These are phyloP conservation scores for Cyberlindnera suaveolens DNA, from an alignment of 805 yeast genomes.

Conservation along the genomic window DNA sequence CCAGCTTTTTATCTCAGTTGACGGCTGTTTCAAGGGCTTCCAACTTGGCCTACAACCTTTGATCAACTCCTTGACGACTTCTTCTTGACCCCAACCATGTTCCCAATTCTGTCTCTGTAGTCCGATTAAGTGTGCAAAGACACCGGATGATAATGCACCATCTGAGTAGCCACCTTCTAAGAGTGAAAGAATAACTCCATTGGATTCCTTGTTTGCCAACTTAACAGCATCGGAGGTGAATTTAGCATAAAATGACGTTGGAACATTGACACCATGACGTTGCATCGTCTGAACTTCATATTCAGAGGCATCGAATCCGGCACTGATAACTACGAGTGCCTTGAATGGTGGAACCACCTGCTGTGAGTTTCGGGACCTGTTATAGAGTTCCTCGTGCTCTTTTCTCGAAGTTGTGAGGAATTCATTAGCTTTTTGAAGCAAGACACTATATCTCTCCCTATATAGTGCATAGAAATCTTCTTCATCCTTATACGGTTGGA, in stretches of 20 bases:
- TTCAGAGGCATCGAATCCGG: conserved; percentile 87
- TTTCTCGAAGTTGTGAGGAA: conserved; percentile 46
- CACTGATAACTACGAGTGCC: conserved; percentile 65
- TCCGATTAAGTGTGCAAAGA: conserved; percentile 73
- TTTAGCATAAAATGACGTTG: conserved; percentile 68
- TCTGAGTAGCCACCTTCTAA: conserved; percentile 87
- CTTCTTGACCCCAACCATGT: conserved; percentile 55
- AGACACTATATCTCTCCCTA: conserved; percentile 49
- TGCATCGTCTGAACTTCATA: conserved; percentile 82
- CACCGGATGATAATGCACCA: conserved; percentile 73
- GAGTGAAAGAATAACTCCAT: conserved; percentile 59
- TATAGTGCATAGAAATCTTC: conserved; percentile 63
- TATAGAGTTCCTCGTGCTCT: conserved; percentile 30
- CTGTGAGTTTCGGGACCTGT: conserved; percentile 9
- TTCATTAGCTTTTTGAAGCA: conserved; percentile 62
- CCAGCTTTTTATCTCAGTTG: conserved; percentile 49
- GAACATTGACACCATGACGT: conserved; percentile 74
- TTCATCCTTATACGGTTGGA: conserved; percentile 55
- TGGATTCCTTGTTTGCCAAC: conserved; percentile 55
- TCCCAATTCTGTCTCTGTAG: conserved; percentile 54
- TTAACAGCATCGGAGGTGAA: conserved; percentile 71
- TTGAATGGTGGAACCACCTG: conserved; percentile 33
- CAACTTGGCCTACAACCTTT: conserved; percentile 66
- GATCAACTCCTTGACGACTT: conserved; percentile 56
- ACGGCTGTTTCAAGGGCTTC: conserved; percentile 49